Evolutionary conservation across 106 monocot species (phyloP).

Genomic region (Dioscorea dumetorum): DNA sequence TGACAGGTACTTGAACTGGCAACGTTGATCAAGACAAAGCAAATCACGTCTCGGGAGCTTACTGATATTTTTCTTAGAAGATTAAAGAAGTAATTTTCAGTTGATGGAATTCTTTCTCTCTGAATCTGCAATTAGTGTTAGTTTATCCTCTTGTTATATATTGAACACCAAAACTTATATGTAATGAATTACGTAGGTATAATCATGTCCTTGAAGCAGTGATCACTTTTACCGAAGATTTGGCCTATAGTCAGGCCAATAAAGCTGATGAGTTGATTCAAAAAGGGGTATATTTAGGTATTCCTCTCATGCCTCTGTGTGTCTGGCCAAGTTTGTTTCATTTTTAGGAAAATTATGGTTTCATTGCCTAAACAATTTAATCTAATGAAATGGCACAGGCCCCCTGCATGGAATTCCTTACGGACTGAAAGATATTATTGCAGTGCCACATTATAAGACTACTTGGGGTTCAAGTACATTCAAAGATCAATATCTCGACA

Average conservation of each 20-base stretch:
- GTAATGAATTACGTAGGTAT: constrained; percentile 37
- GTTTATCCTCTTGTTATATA: background rate
- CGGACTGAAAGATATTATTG: constrained; percentile 85
- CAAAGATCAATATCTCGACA: constrained; percentile 72
- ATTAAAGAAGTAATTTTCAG: constrained; percentile 54
- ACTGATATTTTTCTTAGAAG: constrained; percentile 64
- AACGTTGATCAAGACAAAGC: constrained; percentile 64
- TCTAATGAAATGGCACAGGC: constrained; percentile 22
- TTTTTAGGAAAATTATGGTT: background rate
- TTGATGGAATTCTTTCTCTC: background rate
- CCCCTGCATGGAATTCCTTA: constrained; percentile 98
- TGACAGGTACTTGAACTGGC: constrained; percentile 82
- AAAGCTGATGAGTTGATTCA: constrained; percentile 72
- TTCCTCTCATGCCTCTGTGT: background rate
- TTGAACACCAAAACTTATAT: background rate
- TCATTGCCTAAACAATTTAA: background rate
- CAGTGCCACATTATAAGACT: constrained; percentile 77
- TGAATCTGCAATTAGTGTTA: background rate
- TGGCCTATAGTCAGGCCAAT: constrained; percentile 73
- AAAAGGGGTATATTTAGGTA: constrained; percentile 78
- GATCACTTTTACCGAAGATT: constrained; percentile 68
- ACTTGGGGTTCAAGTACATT: constrained; percentile 94
- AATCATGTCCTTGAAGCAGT: constrained; percentile 72
- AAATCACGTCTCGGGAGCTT: constrained; percentile 77
- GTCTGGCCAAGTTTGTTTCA: background rate